Conservation (phyloP, 148 eudicot species). For the Nyssa sinensis region DNA sequence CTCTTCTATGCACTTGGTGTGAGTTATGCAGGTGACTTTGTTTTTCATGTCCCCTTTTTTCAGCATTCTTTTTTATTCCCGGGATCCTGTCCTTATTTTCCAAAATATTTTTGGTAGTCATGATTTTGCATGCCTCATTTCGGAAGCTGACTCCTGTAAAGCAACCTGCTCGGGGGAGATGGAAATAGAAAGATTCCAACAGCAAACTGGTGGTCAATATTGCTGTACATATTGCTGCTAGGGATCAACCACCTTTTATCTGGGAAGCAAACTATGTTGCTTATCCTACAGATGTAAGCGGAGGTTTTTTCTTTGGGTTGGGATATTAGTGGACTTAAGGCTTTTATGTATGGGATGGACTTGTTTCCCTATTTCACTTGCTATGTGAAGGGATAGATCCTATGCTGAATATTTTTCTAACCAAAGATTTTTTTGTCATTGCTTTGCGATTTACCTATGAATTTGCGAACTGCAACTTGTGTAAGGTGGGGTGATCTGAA, state of each 20-base stretch:
- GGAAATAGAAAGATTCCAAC: neutral
- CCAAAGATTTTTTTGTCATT: no score
- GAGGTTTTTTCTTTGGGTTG: no score
- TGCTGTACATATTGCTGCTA: neutral
- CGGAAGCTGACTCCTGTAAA: conserved; percentile 78
- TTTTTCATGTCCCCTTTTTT: neutral
- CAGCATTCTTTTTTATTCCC: neutral
- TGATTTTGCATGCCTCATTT: conserved; percentile 80
- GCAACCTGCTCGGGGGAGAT: conserved; percentile 37
- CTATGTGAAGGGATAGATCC: no score
- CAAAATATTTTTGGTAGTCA: conserved; percentile 34
- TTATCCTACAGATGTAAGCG: no score
- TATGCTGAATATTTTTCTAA: no score
- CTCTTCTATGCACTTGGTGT: conserved; percentile 60
- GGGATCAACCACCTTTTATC: neutral
- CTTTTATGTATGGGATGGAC: no score
- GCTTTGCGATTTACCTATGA: no score
- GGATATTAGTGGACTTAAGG: no score
- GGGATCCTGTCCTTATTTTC: neutral
- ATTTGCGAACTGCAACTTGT: no score
- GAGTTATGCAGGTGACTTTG: conserved; percentile 65
- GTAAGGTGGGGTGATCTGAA: no score
- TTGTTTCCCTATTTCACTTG: no score
- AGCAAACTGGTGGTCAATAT: neutral
- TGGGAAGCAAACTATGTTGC: no score